Percentiles rank a stretch among this genome's conserved stretches.
phyloP scores from a whole-genome alignment of 805 yeast species.

The Scheffersomyces coipomensis region DNA sequence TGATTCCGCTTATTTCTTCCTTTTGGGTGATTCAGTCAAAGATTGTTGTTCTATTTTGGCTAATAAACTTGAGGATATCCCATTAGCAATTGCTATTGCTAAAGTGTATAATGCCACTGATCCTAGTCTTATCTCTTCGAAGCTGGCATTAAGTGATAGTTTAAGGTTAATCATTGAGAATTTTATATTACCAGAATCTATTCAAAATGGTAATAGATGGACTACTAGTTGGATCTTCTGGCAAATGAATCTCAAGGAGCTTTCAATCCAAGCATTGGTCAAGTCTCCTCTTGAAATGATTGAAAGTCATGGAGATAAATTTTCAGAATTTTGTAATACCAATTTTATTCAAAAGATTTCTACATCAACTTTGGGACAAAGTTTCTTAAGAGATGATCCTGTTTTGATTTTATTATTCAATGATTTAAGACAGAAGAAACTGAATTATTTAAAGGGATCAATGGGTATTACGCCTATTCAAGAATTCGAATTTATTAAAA shows the following conservation, averaged over 20 bases:
- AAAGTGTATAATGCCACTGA: slow-evolving; percentile 62
- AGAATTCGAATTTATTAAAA: slow-evolving; percentile 63
- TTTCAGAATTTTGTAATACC: slow-evolving; percentile 13
- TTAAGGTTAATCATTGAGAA: slow-evolving; percentile 41
- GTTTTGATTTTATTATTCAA: slow-evolving; percentile 67
- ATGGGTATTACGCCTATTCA: slow-evolving; percentile 36
- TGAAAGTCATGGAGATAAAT: slow-evolving; percentile 14
- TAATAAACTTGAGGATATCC: slow-evolving; percentile 63
- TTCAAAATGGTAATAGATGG: slow-evolving; percentile 75
- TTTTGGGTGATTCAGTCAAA: slow-evolving; percentile 69
- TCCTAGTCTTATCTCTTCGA: slow-evolving; percentile 13
- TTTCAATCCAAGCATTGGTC: slow-evolving; percentile 63
- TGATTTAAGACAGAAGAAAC: slow-evolving; percentile 53
- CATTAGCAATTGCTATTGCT: slow-evolving; percentile 78
- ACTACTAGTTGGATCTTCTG: slow-evolving; percentile 76
- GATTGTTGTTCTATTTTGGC: slow-evolving; percentile 79
- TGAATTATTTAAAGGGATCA: slow-evolving; percentile 51
- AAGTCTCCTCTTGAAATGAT: slow-evolving; percentile 47
- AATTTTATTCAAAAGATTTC: slow-evolving; percentile 10
- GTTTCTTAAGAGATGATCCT: slow-evolving; percentile 74
- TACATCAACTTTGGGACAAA: slow-evolving; percentile 12
- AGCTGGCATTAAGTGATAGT: background rate
- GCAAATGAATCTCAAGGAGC: slow-evolving; percentile 44
- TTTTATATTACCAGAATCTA: slow-evolving; percentile 55
- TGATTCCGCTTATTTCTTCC: slow-evolving; percentile 88